Evolutionary conservation across 176 grass and related monocot species (phyloP).

Genomic region (Themeda triandra): DNA sequence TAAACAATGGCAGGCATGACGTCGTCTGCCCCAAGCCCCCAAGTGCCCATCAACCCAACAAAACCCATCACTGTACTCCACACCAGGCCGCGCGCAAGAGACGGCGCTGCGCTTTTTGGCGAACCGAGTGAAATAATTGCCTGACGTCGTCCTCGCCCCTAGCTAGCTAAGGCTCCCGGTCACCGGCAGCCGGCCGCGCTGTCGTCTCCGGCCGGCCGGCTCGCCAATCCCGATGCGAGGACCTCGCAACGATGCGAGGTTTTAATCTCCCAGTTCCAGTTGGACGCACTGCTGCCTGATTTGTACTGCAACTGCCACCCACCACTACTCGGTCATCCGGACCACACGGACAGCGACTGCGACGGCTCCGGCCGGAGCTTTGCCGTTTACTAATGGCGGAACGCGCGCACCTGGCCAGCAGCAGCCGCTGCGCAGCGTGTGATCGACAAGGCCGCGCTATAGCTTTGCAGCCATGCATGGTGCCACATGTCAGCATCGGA

Average conservation of each 20-base stretch:
- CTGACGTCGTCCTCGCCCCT: background rate
- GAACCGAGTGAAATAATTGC: conserved; percentile 15
- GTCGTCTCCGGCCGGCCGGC: conserved; percentile 38
- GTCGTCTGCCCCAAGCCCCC: background rate
- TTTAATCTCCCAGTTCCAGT: too few species aligned
- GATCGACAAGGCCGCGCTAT: background rate
- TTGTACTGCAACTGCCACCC: too few species aligned
- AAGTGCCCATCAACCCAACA: background rate
- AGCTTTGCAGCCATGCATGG: conserved; percentile 25
- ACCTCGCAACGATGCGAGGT: background rate
- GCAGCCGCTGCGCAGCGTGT: background rate
- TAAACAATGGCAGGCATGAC: background rate
- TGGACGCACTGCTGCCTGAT: too few species aligned
- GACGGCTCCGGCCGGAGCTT: conserved; percentile 35
- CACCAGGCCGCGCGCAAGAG: conserved; percentile 10
- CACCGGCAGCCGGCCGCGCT: background rate
- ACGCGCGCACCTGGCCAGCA: background rate
- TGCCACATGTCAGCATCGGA: conserved; percentile 39
- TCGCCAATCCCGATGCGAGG: conserved; percentile 18
- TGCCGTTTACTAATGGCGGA: conserved; percentile 36
- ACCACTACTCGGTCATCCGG: conserved; percentile 18
- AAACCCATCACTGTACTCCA: background rate
- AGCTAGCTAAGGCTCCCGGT: background rate
- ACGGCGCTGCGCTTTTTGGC: conserved; percentile 29
- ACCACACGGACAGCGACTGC: conserved; percentile 31